Evolutionary conservation across 2,329 filamentous ascomycete genomes (phyloP).

Genomic region (Parafenestella ontariensis): DNA sequence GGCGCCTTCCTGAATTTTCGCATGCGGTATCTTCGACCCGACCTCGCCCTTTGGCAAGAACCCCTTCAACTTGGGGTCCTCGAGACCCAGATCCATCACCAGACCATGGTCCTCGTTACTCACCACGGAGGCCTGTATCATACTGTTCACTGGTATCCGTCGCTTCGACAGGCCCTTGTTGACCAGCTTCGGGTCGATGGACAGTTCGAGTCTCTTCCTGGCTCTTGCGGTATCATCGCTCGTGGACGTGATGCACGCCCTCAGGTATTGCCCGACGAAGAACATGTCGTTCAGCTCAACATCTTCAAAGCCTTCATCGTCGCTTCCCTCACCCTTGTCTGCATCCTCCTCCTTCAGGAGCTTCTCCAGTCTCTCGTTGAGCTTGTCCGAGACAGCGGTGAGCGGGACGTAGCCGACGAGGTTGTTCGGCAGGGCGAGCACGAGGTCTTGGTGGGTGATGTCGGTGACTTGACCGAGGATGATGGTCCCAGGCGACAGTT

Average conservation of each 20-base stretch:
- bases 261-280: constrained; percentile 83
- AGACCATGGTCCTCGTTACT: constrained; percentile 97
- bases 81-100: constrained; percentile 88
- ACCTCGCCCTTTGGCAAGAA: constrained; percentile 89
- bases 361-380: constrained; percentile 77
- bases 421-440: constrained; percentile 89
- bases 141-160: constrained; percentile 76
- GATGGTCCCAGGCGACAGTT: constrained; percentile 82
- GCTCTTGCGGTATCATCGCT: constrained; percentile 71
- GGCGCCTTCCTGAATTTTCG: constrained; percentile 78
- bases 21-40: constrained; percentile 68
- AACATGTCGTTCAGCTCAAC: constrained; percentile 80
- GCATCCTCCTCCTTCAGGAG: constrained; percentile 68
- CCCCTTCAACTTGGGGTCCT: constrained; percentile 71
- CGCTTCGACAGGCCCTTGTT: constrained; percentile 77
- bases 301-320: constrained; percentile 58
- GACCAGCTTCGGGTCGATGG: constrained; percentile 77
- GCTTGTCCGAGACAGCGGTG: constrained; percentile 83
- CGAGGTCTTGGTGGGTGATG: constrained; percentile 80
- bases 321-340: constrained; percentile 63
- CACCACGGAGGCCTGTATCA: constrained; percentile 83
- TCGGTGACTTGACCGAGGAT: constrained; percentile 85
- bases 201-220: constrained; percentile 86
- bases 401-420: constrained; percentile 87
- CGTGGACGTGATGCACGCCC: constrained; percentile 82